Percentiles rank a stretch among this genome's conserved stretches.
phyloP scores from a whole-genome alignment of 2,329 filamentous ascomycete genomes.

The Endothia cerciana region DNA sequence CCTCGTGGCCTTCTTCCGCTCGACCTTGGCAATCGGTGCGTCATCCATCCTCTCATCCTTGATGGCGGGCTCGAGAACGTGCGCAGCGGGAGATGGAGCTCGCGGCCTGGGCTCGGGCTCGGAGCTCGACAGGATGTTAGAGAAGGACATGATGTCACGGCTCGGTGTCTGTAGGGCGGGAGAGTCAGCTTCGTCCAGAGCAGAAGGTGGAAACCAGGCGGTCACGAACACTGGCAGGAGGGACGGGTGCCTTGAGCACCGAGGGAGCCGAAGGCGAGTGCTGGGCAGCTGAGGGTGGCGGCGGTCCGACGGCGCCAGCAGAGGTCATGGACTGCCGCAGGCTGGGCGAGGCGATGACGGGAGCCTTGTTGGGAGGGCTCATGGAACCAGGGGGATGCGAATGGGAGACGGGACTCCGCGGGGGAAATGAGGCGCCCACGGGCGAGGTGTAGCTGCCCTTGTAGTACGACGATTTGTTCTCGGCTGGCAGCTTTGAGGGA shows the following conservation, averaged over 20 bases:
- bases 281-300: constrained; percentile 42
- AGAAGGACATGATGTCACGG: constrained; percentile 88
- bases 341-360: constrained; percentile 53
- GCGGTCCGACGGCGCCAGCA: constrained; percentile 47
- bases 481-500: constrained; percentile 43
- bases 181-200: constrained; percentile 6
- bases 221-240: constrained; percentile 43
- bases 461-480: constrained; percentile 54
- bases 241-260: constrained; percentile 44
- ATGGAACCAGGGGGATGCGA: constrained; percentile 47
- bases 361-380: constrained; percentile 47
- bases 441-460: constrained; percentile 56
- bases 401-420: constrained; percentile 55
- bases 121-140: constrained; percentile 85
- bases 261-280: constrained; percentile 43
- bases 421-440: constrained; percentile 47
- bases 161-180: constrained; percentile 62
- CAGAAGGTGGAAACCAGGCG: neutral
- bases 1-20: constrained; percentile 42
- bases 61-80: constrained; percentile 19
- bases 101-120: constrained; percentile 65
- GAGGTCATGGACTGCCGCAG: constrained; percentile 48
- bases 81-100: constrained; percentile 19
- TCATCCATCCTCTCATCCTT: constrained; percentile 30
- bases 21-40: constrained; percentile 32